phyloP scores from a whole-genome alignment of 2,329 filamentous ascomycete genomes.

The Verticillium tricorpus region DNA sequence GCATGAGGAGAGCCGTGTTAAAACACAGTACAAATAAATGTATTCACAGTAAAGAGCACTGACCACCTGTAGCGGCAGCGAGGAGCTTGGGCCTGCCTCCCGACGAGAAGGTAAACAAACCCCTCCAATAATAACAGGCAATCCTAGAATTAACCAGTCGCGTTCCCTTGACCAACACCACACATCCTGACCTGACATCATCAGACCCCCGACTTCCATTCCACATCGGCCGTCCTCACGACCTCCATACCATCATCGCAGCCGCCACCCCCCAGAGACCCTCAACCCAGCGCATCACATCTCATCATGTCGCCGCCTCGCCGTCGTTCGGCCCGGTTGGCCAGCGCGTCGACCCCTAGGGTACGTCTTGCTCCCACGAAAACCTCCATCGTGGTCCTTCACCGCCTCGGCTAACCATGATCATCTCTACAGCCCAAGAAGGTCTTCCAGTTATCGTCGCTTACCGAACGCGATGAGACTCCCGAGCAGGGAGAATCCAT shows the following conservation, averaged over 20 bases:
- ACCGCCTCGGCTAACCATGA: conserved; percentile 2
- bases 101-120: conserved; percentile 4
- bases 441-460: conserved; percentile 30
- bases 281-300: conserved; percentile 22
- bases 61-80: not conserved
- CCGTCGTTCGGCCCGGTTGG: conserved; percentile 40
- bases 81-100: conserved; percentile 2
- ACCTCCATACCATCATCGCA: not conserved
- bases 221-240: conserved; percentile 1
- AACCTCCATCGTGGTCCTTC: not conserved
- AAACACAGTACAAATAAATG: not conserved
- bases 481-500: conserved; percentile 21
- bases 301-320: conserved; percentile 35
- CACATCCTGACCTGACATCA: conserved; percentile 11
- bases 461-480: conserved; percentile 39
- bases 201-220: conserved; percentile 5
- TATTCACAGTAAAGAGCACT: not conserved
- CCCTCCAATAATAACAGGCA: conserved; percentile 2
- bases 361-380: conserved; percentile 18
- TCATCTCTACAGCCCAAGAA: conserved; percentile 19
- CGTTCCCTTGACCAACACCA: not conserved
- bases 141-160: conserved; percentile 4
- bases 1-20: not conserved
- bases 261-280: not conserved
- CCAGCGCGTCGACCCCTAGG: conserved; percentile 26